Conservation (phyloP, 305 asterid species). For the Stenogyne calaminthoides region DNA sequence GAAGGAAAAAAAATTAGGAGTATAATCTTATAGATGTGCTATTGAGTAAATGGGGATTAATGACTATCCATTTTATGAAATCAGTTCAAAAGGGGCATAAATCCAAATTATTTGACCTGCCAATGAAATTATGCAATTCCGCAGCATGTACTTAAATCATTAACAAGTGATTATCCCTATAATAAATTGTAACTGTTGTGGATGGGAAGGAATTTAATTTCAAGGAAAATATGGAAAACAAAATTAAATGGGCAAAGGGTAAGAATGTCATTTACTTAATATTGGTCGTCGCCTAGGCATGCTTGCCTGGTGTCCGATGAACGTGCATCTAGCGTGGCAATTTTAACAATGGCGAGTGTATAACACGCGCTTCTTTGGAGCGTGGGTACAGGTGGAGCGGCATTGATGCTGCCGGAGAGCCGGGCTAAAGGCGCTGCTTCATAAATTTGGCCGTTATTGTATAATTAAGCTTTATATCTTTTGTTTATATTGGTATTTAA, state of each 20-base stretch:
- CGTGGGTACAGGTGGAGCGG: not conserved
- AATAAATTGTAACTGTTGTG: not conserved
- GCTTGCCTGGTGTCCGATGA: constrained; percentile 33
- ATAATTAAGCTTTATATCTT: no score
- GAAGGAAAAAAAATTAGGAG: no score
- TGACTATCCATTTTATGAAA: not conserved
- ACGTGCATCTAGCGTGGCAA: constrained; percentile 28
- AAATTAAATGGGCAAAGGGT: constrained; percentile 15
- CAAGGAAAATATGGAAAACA: not conserved
- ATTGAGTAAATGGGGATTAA: not conserved
- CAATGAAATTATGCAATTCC: not conserved
- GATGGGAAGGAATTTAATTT: not conserved
- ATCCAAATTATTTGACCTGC: not conserved
- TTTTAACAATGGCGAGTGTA: not conserved
- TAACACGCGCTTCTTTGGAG: constrained; percentile 10
- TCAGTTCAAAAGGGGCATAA: not conserved
- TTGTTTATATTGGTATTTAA: no score
- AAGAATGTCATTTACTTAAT: not conserved
- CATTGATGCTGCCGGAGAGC: not conserved
- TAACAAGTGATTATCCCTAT: not conserved
- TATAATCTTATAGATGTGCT: not conserved
- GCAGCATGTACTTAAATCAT: not conserved
- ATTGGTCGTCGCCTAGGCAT: constrained; percentile 36
- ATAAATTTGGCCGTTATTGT: not conserved
- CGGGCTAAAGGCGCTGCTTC: not conserved